Evolutionary conservation across 148 eudicot species (phyloP).

Genomic region (Rheum nobile): DNA sequence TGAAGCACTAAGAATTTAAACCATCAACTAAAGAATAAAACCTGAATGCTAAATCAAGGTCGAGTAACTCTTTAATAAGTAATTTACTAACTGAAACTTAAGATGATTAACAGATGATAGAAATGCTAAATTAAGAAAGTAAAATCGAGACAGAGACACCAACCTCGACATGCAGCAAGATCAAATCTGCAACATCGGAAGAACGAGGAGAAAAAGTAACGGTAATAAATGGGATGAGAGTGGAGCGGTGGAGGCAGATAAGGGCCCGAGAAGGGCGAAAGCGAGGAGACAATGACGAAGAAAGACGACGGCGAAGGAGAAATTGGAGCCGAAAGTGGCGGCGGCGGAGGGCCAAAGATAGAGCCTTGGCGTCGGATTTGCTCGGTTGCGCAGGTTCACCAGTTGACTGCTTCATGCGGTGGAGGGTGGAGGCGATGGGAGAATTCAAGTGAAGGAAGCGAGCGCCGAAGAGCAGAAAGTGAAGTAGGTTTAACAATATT

Average conservation of each 20-base stretch:
- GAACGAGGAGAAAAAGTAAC: not conserved
- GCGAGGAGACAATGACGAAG: not conserved
- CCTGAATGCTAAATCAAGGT: not conserved
- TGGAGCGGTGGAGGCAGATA: not conserved
- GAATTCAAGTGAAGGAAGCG: too few relatives aligned
- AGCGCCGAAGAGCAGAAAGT: too few relatives aligned
- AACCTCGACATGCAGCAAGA: not conserved
- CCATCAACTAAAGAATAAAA: not conserved
- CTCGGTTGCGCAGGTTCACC: too few relatives aligned
- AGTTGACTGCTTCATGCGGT: too few relatives aligned
- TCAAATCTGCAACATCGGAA: not conserved
- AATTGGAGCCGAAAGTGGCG: too few relatives aligned
- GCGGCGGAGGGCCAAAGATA: not conserved
- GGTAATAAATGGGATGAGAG: not conserved
- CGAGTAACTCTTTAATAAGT: not conserved
- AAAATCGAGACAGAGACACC: not conserved
- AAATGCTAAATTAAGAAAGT: not conserved
- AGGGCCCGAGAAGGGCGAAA: conserved; percentile 3
- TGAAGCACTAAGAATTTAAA: not conserved
- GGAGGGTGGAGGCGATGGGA: too few relatives aligned
- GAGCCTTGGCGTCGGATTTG: too few relatives aligned
- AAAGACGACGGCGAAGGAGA: not conserved
- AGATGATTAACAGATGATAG: not conserved
- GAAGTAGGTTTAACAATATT: too few relatives aligned
- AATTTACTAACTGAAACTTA: not conserved